Percentiles rank a stretch among this genome's conserved stretches.
phyloP scores from a whole-genome alignment of 1,284 basidiomycete species.

The Heterobasidion parviporum region DNA sequence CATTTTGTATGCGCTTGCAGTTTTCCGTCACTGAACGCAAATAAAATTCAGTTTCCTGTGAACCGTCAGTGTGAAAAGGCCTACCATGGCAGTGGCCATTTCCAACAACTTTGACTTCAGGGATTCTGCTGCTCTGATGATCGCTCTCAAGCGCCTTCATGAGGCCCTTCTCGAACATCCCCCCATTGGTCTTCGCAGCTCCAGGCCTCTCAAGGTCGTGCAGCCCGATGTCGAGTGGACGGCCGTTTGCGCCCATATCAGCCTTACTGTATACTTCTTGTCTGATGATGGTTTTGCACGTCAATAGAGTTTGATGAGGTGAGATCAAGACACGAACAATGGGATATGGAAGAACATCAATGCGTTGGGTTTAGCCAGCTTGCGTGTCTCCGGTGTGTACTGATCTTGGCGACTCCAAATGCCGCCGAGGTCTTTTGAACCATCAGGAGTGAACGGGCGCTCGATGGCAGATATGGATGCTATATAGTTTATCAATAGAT shows the following conservation, averaged over 20 bases:
- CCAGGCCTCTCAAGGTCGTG: slow-evolving; percentile 53
- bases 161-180: slow-evolving; percentile 77
- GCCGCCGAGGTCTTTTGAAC: slow-evolving; percentile 55
- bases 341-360: slow-evolving; percentile 96
- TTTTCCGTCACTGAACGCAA: slow-evolving; percentile 67
- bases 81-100: slow-evolving; percentile 83
- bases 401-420: slow-evolving; percentile 57
- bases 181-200: slow-evolving; percentile 62
- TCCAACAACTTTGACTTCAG: slow-evolving; percentile 77
- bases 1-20: slow-evolving; percentile 73
- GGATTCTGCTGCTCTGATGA: slow-evolving; percentile 40
- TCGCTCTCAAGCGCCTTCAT: slow-evolving; percentile 60
- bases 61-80: slow-evolving; percentile 14
- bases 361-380: slow-evolving; percentile 83
- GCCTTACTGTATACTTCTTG: slow-evolving; percentile 53
- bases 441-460: slow-evolving; percentile 76
- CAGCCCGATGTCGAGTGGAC: slow-evolving; percentile 59
- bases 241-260: slow-evolving; percentile 47
- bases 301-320: too few relatives aligned
- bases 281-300: slow-evolving; percentile 21
- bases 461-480: slow-evolving; percentile 57
- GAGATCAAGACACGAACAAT: slow-evolving; percentile 43
- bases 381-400: slow-evolving; percentile 41
- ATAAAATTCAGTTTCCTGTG: neutral
- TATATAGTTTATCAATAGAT: neutral